Evolutionary conservation across 2,329 filamentous ascomycete genomes (phyloP).

Genomic region (Trichoderma breve): DNA sequence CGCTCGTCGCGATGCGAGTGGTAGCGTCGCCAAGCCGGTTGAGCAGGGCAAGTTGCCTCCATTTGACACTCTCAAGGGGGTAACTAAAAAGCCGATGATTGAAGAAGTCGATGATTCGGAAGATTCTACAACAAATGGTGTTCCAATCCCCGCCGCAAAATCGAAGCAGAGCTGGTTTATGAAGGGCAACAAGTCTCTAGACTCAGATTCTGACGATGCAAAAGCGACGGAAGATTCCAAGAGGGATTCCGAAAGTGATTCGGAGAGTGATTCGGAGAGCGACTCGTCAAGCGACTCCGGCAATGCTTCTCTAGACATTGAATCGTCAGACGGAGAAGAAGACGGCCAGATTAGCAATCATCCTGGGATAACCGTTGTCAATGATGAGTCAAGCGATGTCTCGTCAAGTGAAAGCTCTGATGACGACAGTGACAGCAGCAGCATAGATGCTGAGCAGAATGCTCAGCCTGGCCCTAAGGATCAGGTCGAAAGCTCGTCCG

Average conservation of each 20-base stretch:
- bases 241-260: constrained; percentile 5
- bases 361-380: neutral
- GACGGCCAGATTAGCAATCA: neutral
- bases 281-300: constrained; percentile 20
- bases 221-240: neutral
- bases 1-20: neutral
- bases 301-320: constrained; percentile 4
- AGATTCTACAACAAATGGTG: neutral
- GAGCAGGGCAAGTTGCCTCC: neutral
- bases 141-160: neutral
- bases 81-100: constrained; percentile 30
- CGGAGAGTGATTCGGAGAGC: neutral
- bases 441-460: neutral
- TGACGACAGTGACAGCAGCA: constrained; percentile 19
- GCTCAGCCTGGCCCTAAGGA: neutral
- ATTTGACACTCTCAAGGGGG: neutral
- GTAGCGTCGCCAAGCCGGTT: neutral
- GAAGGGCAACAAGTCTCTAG: neutral
- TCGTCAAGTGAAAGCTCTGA: constrained; percentile 2
- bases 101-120: constrained; percentile 21
- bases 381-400: neutral
- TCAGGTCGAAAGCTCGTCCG: neutral
- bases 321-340: constrained; percentile 6
- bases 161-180: neutral
- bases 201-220: neutral